Conservation (phyloP, 78 protist species). For the Dictyostelium purpureum region DNA sequence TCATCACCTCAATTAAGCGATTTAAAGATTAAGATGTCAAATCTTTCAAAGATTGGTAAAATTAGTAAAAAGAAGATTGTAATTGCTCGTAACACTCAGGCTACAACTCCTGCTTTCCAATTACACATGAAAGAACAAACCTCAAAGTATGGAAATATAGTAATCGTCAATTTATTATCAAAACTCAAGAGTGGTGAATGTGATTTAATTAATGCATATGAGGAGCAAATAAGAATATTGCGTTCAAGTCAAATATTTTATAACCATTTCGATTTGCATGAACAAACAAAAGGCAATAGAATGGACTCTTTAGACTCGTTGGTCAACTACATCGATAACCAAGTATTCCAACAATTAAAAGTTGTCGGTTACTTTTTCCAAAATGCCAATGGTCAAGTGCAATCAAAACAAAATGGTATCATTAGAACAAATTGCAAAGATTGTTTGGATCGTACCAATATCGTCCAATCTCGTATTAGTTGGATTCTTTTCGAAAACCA, state of each 20-base stretch:
- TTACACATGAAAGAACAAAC: slow-evolving; percentile 79
- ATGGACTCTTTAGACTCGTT: slow-evolving; percentile 53
- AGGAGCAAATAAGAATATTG: slow-evolving; percentile 36
- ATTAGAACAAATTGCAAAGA: slow-evolving; percentile 95
- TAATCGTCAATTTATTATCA: slow-evolving; percentile 76
- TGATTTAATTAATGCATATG: slow-evolving; percentile 28
- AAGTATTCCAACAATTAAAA: not conserved
- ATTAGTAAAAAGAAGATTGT: slow-evolving; percentile 64
- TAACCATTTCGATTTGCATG: slow-evolving; percentile 71
- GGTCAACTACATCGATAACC: slow-evolving; percentile 16
- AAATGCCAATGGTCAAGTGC: not conserved
- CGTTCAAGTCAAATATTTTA: slow-evolving; percentile 26
- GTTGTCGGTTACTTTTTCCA: slow-evolving; percentile 50
- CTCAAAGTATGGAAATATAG: slow-evolving; percentile 43
- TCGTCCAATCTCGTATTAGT: slow-evolving; percentile 77
- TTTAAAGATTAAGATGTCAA: slow-evolving; percentile 24
- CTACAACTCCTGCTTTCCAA: slow-evolving; percentile 84
- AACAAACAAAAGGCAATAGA: slow-evolving; percentile 49
- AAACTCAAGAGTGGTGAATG: slow-evolving; percentile 41
- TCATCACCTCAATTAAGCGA: slow-evolving; percentile 66
- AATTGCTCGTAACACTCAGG: slow-evolving; percentile 5
- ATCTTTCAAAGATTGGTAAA: slow-evolving; percentile 54
- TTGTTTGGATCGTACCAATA: slow-evolving; percentile 95
- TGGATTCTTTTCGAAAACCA: slow-evolving; percentile 51
- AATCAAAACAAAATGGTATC: slow-evolving; percentile 61